Conservation (phyloP, 2,329 filamentous ascomycete species). For the Diplodia intermedia region DNA sequence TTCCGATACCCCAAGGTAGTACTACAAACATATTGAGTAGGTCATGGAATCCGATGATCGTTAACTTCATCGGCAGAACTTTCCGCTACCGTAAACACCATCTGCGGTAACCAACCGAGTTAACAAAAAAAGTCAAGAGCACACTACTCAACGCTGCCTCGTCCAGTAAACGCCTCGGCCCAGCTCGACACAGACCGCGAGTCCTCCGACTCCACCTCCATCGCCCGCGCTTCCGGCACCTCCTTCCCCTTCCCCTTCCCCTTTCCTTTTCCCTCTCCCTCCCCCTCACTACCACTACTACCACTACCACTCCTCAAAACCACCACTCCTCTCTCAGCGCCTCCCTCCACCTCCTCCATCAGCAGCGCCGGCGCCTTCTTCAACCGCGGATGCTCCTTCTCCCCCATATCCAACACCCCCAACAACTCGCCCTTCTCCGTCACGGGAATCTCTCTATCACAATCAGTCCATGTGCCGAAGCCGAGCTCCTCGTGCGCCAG, state of each 20-base stretch:
- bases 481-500: slow-evolving; percentile 29
- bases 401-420: neutral
- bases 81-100: too few species aligned
- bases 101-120: too few species aligned
- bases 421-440: neutral
- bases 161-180: neutral
- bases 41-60: too few species aligned
- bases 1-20: too few species aligned
- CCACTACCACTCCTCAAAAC: neutral
- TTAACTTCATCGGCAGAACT: too few species aligned
- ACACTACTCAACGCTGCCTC: neutral
- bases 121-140: too few species aligned
- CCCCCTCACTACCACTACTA: neutral
- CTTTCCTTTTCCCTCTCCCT: too few species aligned
- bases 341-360: neutral
- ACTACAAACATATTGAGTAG: too few species aligned
- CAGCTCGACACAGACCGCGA: slow-evolving; percentile 6
- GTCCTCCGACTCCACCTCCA: neutral
- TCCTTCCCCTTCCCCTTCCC: too few species aligned
- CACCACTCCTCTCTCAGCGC: neutral
- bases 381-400: neutral
- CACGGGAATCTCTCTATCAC: neutral
- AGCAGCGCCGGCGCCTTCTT: slow-evolving; percentile 6
- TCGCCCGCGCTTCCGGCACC: neutral
- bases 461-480: neutral